Evolutionary conservation across 768 basidiomycete genomes (phyloP).

Genomic region (Tulasnella sp.): DNA sequence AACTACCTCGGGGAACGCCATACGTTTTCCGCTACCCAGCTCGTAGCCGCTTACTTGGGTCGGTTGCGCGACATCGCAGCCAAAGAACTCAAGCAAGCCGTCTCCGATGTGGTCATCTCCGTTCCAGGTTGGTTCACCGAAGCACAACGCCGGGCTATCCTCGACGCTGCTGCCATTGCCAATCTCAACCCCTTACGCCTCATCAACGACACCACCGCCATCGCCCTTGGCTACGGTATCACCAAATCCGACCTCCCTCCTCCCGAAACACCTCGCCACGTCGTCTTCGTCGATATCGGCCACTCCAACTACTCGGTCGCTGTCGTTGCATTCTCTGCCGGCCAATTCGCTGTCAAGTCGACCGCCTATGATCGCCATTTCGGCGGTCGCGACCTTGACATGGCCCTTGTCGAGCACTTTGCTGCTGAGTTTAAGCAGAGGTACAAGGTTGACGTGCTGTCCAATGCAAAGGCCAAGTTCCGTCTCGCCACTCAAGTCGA

Average conservation of each 20-base stretch:
- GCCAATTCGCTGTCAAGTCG: constrained; percentile 73
- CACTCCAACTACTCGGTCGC: constrained; percentile 82
- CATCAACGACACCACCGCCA: constrained; percentile 94
- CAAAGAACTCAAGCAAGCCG: constrained; percentile 70
- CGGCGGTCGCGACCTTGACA: constrained; percentile 94
- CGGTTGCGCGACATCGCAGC: constrained; percentile 82
- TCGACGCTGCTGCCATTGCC: constrained; percentile 82
- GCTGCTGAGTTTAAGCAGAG: constrained; percentile 86
- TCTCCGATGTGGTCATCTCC: constrained; percentile 89
- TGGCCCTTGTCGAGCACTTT: constrained; percentile 79
- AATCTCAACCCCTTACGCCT: constrained; percentile 84
- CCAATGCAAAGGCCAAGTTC: constrained; percentile 86
- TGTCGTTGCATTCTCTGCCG: constrained; percentile 88
- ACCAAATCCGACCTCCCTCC: constrained; percentile 93
- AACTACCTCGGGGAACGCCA: constrained; percentile 73
- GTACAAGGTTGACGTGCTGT: constrained; percentile 93
- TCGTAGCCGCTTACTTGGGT: constrained; percentile 81
- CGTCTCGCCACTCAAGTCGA: constrained; percentile 80
- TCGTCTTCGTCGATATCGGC: constrained; percentile 92
- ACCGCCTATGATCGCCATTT: constrained; percentile 88
- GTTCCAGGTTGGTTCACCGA: constrained; percentile 98
- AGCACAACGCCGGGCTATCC: constrained; percentile 74
- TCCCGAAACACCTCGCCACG: constrained; percentile 64
- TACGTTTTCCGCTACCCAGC: constrained; percentile 76
- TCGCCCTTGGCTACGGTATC: constrained; percentile 95